Conservation (phyloP, 2,329 filamentous ascomycete genomes). For the Blastomyces gilchristii region DNA sequence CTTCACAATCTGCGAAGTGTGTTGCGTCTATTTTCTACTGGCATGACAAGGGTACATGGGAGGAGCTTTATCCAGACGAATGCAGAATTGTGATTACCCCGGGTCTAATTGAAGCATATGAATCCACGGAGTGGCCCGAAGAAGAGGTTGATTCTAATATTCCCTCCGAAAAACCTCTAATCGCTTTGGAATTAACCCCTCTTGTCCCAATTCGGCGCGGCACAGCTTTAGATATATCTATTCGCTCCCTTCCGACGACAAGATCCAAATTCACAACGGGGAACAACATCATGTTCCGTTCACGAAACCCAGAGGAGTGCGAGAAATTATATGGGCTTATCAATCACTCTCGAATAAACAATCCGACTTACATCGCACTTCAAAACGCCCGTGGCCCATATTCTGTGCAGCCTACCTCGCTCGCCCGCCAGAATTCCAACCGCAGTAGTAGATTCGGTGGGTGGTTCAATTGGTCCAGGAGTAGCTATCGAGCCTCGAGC, state of each 20-base stretch:
- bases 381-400: constrained; percentile 57
- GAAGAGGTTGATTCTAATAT: constrained; percentile 1
- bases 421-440: constrained; percentile 42
- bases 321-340: constrained; percentile 74
- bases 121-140: constrained; percentile 24
- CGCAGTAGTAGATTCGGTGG: constrained; percentile 29
- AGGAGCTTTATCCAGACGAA: constrained; percentile 50
- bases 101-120: constrained; percentile 55
- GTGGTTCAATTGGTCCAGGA: constrained; percentile 41
- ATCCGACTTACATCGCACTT: constrained; percentile 75
- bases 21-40: constrained; percentile 54
- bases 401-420: constrained; percentile 45
- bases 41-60: constrained; percentile 54
- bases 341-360: constrained; percentile 81
- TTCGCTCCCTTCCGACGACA: constrained; percentile 70
- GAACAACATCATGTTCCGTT: constrained; percentile 85
- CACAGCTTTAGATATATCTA: constrained; percentile 85
- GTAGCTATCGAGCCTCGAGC: constrained; percentile 49
- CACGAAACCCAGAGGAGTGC: constrained; percentile 65
- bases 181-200: constrained; percentile 78
- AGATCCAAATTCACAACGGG: constrained; percentile 60
- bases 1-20: constrained; percentile 42
- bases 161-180: constrained; percentile 38
- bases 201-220: constrained; percentile 82
- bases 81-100: constrained; percentile 54